Percentiles rank a stretch among this genome's conserved stretches.
Evolutionary conservation across 805 yeast genomes (phyloP).

Genomic region (Suhomyces faveliae): DNA sequence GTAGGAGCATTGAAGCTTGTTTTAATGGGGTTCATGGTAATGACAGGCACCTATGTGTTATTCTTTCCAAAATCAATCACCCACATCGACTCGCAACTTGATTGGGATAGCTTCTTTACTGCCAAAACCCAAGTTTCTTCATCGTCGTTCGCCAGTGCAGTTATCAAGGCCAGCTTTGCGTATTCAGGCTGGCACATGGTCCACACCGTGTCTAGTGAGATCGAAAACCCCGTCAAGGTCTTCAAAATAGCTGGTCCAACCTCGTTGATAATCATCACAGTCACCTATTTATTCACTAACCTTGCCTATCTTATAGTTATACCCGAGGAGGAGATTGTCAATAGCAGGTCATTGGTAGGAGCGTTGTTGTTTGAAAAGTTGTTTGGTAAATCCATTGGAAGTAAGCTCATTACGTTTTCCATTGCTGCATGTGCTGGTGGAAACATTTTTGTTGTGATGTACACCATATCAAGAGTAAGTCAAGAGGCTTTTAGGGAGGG

Average conservation of each 20-base stretch:
- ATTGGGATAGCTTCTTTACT: slow-evolving; percentile 28
- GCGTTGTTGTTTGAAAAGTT: slow-evolving; percentile 56
- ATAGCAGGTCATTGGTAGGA: slow-evolving; percentile 59
- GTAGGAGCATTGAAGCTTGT: slow-evolving; percentile 61
- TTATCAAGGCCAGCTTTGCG: slow-evolving; percentile 57
- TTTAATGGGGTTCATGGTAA: slow-evolving; percentile 51
- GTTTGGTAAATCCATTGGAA: slow-evolving; percentile 52
- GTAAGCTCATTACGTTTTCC: slow-evolving; percentile 52
- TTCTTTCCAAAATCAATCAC: slow-evolving; percentile 45
- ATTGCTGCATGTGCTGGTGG: slow-evolving; percentile 64
- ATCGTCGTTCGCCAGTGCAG: slow-evolving; percentile 52
- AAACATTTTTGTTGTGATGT: slow-evolving; percentile 59
- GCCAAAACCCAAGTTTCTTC: slow-evolving; percentile 35
- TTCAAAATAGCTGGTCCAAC: slow-evolving; percentile 61
- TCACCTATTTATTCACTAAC: slow-evolving; percentile 53
- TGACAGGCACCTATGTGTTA: slow-evolving; percentile 60
- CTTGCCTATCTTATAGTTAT: slow-evolving; percentile 56
- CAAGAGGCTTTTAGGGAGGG: slow-evolving; percentile 69
- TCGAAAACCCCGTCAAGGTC: slow-evolving; percentile 56
- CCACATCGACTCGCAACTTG: slow-evolving; percentile 44
- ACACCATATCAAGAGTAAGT: slow-evolving; percentile 58
- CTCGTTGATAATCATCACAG: slow-evolving; percentile 45
- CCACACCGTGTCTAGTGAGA: slow-evolving; percentile 60
- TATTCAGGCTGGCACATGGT: slow-evolving; percentile 65
- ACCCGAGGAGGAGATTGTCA: slow-evolving; percentile 50